Evolutionary conservation across 768 basidiomycete species (phyloP), one percentile per base, ranked within the genome.

Genomic region (Mycena vitilis): DNA sequence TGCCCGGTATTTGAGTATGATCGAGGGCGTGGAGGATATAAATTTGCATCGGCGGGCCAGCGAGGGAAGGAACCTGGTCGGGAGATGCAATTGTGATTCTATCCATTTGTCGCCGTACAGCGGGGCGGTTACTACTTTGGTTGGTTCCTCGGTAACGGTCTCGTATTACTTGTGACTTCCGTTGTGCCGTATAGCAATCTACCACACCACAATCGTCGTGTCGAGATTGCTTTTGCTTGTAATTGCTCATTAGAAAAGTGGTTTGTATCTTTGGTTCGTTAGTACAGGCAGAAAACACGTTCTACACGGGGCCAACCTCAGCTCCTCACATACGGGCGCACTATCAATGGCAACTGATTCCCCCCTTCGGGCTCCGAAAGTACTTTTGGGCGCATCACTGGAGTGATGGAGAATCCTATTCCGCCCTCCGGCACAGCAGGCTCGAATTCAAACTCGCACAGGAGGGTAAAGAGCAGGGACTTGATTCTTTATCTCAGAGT

Each of bases 341-440:
- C 52, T 37, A 54, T 54, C 52, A 54, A 10, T 5, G 52, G 52
- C 52, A 54, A 12, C 12, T 54, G 52, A 23, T 54, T 54, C 2
- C 52, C 52, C 5, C 34, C 52, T 4, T 54, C 34, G 18, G 34
- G 52, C 3, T 54, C 52, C 2, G 52, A 16, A 9, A 20, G 15
- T 20, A 54, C 20, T 16, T 16, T 54, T 23, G 52, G 52, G 37
- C 52, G 52, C 18, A 6, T 16, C 20, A 54, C 52, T 7, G 52
- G 34, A 7, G 52, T 36, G 4, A 34, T 16, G 20, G 13, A 20
- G 34, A 54, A 20, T n/a, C 20, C 52, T 16, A 54, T 54, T 15
- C 18, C 34, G 16, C 23, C 34, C 34, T 54, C 52, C 5, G 52
- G 52, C 18, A 54, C 20, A 8, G 52, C 52, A 2, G 52, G 34